phyloP scores from a whole-genome alignment of 805 yeast species.

The Ogataea polymorpha region DNA sequence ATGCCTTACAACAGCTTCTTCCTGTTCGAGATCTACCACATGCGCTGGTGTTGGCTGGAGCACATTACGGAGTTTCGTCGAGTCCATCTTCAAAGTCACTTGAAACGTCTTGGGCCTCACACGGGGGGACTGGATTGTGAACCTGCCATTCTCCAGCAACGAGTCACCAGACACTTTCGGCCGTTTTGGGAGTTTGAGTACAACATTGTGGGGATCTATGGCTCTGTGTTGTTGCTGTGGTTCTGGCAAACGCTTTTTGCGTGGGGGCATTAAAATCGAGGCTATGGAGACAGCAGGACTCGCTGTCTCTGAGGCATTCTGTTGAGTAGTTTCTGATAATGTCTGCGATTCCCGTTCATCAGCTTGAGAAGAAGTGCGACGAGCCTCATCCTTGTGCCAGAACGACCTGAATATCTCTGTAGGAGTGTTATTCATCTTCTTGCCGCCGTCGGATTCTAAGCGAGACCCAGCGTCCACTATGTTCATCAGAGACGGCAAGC shows the following conservation, averaged over 20 bases:
- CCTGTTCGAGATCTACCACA: constrained; percentile 1
- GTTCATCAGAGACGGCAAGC: constrained; percentile 3
- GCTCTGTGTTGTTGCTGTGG: not conserved
- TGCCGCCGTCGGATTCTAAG: constrained; percentile 1
- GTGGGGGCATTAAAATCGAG: constrained; percentile 3
- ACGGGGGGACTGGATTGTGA: constrained; percentile 12
- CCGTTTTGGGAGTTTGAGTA: constrained; percentile 1
- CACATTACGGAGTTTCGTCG: constrained; percentile 8
- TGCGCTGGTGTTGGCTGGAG: constrained; percentile 1
- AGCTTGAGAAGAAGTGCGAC: no score
- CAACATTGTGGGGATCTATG: constrained; percentile 6
- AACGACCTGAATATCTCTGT: constrained; percentile 20
- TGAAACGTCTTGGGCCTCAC: constrained; percentile 9
- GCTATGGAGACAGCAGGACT: constrained; percentile 4
- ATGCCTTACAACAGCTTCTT: constrained; percentile 7
- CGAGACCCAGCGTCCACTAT: constrained; percentile 2
- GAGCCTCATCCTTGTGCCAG: constrained; percentile 9
- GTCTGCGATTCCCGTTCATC: no score
- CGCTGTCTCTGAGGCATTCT: not conserved
- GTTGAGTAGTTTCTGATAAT: not conserved
- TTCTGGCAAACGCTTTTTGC: not conserved
- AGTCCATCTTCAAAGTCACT: constrained; percentile 17
- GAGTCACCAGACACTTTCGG: not conserved
- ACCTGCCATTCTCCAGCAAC: constrained; percentile 17
- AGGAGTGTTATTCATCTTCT: constrained; percentile 15